Evolutionary conservation across 495 filamentous ascomycete species (phyloP).

Genomic region (Penicillium ochrochloron): DNA sequence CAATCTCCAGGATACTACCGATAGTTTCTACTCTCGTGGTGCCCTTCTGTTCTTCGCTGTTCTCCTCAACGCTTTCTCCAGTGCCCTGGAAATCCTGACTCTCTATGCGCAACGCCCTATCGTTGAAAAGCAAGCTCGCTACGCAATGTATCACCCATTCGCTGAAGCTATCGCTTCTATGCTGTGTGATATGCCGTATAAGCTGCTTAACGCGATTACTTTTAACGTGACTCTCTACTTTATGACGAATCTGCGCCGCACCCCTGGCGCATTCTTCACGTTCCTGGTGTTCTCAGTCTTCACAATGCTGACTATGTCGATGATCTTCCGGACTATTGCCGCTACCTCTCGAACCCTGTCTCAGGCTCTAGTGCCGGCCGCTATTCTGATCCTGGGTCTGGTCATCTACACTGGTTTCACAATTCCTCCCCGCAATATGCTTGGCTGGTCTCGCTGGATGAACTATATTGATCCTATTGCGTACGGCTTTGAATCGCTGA

Average conservation of each 20-base stretch:
- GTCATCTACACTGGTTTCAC: slow-evolving; percentile 60
- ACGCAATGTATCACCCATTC: slow-evolving; percentile 70
- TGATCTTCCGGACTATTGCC: slow-evolving; percentile 58
- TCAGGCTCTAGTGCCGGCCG: slow-evolving; percentile 58
- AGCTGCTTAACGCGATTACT: slow-evolving; percentile 52
- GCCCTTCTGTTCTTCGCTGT: slow-evolving; percentile 93
- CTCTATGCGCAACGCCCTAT: slow-evolving; percentile 68
- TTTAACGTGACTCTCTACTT: slow-evolving; percentile 68
- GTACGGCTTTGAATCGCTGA: slow-evolving; percentile 55
- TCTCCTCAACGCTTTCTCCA: slow-evolving; percentile 86
- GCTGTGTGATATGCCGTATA: slow-evolving; percentile 64
- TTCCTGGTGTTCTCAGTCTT: slow-evolving; percentile 62
- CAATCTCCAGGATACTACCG: slow-evolving; percentile 66
- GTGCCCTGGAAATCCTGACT: slow-evolving; percentile 73
- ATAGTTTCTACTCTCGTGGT: slow-evolving; percentile 80
- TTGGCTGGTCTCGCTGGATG: slow-evolving; percentile 60
- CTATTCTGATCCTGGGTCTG: slow-evolving; percentile 54
- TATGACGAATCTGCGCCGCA: slow-evolving; percentile 59
- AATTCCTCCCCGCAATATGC: slow-evolving; percentile 55
- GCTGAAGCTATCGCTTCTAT: slow-evolving; percentile 66
- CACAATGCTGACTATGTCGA: slow-evolving; percentile 64
- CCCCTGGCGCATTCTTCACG: slow-evolving; percentile 59
- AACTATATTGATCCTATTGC: slow-evolving; percentile 56
- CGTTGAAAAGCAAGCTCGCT: slow-evolving; percentile 69
- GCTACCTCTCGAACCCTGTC: slow-evolving; percentile 55